phyloP scores from a whole-genome alignment of 495 filamentous ascomycete genomes.

The Neurospora hispaniola region DNA sequence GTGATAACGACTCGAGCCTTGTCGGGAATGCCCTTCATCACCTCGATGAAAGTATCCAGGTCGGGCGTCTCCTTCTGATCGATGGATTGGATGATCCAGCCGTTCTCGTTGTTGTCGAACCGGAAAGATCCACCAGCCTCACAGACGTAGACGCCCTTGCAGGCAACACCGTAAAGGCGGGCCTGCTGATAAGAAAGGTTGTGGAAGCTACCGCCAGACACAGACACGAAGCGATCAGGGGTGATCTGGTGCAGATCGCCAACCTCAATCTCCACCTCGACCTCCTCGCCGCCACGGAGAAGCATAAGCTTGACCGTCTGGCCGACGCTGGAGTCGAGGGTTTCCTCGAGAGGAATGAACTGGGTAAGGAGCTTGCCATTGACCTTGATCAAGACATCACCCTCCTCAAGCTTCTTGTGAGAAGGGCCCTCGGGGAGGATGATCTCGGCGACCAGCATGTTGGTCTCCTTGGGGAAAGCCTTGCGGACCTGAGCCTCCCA shows the following conservation, averaged over 20 bases:
- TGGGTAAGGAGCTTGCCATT: slow-evolving; percentile 91
- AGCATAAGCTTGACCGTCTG: slow-evolving; percentile 62
- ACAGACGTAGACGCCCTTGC: slow-evolving; percentile 87
- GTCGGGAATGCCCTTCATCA: slow-evolving; percentile 83
- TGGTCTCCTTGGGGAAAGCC: slow-evolving; percentile 82
- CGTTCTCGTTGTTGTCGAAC: slow-evolving; percentile 79
- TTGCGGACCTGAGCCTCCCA: slow-evolving; percentile 79
- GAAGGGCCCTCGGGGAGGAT: slow-evolving; percentile 85
- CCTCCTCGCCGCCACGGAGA: slow-evolving; percentile 77
- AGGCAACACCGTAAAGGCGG: slow-evolving; percentile 82
- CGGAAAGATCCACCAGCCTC: slow-evolving; percentile 93
- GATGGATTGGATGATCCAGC: slow-evolving; percentile 83
- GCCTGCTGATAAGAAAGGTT: slow-evolving; percentile 94
- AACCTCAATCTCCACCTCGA: slow-evolving; percentile 76
- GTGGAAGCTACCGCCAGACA: slow-evolving; percentile 89
- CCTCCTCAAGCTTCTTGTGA: slow-evolving; percentile 76
- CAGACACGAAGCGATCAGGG: slow-evolving; percentile 88
- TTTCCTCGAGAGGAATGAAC: slow-evolving; percentile 87
- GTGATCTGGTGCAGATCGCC: slow-evolving; percentile 92
- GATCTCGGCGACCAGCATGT: slow-evolving; percentile 94
- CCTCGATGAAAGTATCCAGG: slow-evolving; percentile 80
- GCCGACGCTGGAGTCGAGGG: slow-evolving; percentile 81
- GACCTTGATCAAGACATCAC: slow-evolving; percentile 90
- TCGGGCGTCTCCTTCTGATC: slow-evolving; percentile 84
- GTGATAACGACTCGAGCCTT: slow-evolving; percentile 83